These are phyloP conservation scores for Lipomyces mesembrius DNA, from an alignment of 805 yeast genomes.

Conservation along the genomic window DNA sequence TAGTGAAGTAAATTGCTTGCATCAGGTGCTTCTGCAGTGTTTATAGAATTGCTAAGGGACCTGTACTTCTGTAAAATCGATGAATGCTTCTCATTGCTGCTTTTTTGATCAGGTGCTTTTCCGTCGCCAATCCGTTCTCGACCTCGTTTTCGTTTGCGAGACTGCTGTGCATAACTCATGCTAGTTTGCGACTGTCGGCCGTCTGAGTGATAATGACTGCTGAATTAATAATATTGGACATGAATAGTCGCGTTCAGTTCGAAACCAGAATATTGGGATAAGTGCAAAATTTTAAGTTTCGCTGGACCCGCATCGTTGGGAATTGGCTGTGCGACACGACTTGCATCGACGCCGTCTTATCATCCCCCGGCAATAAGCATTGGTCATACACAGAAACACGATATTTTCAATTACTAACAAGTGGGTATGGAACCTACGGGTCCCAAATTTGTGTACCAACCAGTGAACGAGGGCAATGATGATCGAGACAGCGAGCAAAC, in stretches of 20 bases:
- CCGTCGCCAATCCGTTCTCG: neutral
- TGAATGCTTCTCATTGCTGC: constrained; percentile 4
- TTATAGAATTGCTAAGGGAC: neutral
- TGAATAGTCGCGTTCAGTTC: neutral
- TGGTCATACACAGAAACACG: neutral
- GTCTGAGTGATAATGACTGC: no score
- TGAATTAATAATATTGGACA: no score
- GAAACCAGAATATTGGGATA: neutral
- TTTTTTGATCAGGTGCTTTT: neutral
- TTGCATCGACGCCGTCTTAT: neutral
- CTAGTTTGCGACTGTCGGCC: no score
- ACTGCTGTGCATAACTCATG: neutral
- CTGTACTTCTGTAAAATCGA: constrained; percentile 9
- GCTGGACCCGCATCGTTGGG: no score
- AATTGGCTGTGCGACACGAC: no score
- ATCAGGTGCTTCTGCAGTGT: neutral
- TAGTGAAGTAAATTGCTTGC: neutral
- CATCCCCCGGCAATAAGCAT: neutral
- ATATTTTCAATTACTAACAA: neutral
- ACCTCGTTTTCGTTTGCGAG: constrained; percentile 1
- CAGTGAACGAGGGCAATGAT: neutral
- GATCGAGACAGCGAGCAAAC: neutral
- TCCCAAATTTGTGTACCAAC: neutral
- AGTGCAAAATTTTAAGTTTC: neutral
- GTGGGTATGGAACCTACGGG: neutral